Evolutionary conservation across 495 filamentous ascomycete species (phyloP), one percentile per base, ranked within the genome.

Genomic region (Podospora conica): DNA sequence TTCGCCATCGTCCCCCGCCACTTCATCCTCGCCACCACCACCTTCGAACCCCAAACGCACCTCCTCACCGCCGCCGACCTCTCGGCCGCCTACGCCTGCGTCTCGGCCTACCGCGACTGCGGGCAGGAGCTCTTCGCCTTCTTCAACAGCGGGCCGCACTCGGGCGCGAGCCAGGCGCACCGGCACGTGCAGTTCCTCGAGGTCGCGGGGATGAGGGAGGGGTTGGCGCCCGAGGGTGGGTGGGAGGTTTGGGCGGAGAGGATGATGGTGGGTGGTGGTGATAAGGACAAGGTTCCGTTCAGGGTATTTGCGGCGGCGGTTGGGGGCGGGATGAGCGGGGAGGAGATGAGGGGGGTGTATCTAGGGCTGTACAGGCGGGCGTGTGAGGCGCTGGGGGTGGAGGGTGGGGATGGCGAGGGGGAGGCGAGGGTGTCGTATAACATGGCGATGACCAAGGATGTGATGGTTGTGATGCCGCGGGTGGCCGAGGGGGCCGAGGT

Each of bases 81-180:
- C 56, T 84, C 79, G 12, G 85, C 84, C 11, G 82, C 88, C 23
- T 89, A 85, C 68, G 80, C 81, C 0, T 92, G 90, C 71, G 74
- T 96, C 25, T 77, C 82, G 57, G 83, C 82, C 20, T 96, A 91
- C 82, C 75, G 74, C 68, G 72, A 55, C 4, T 65, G 65, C 11
- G 69, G 29, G 9, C 68, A 60, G 9, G 72, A 81, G 53, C 76
- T 96, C 1, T 93, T 88, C 70, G 90, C 87, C 12, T 96, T 95
- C 76, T 96, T 92, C 81, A 96, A 96, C 70, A 91, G 87, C 27
- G 91, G 91, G 10, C 76, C 83, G 1, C 81, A 88, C 59, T 91
- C 87, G n/a, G 91, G 91, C 0, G 90, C 91, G 6, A 90, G 86
- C 61, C 91, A 96, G 75, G 84, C 89, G 1, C 91, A 94, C 75